phyloP scores from a whole-genome alignment of 805 yeast genomes.

The Cyberlindnera xylosilytica region DNA sequence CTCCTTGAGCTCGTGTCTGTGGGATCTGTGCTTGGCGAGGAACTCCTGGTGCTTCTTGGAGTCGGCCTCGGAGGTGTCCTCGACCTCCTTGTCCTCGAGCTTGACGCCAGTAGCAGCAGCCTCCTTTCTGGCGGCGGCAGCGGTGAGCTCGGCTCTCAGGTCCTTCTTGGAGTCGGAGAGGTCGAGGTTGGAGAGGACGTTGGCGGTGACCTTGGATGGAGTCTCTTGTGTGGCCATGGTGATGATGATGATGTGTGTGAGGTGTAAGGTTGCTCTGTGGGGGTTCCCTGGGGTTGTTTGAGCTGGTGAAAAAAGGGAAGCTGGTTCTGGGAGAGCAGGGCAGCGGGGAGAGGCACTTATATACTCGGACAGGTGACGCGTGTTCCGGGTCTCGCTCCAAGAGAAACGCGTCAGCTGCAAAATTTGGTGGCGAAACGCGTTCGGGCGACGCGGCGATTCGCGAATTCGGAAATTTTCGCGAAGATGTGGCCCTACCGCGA shows the following conservation, averaged over 20 bases:
- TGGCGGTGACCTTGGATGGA: slow-evolving; percentile 64
- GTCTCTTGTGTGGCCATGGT: slow-evolving; percentile 55
- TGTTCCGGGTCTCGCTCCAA: slow-evolving; percentile 1
- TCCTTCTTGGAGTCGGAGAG: slow-evolving; percentile 43
- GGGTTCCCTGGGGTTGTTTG: too few relatives aligned
- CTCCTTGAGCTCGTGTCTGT: slow-evolving; percentile 70
- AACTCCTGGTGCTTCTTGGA: slow-evolving; percentile 49
- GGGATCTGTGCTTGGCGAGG: slow-evolving; percentile 58
- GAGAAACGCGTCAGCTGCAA: too few relatives aligned
- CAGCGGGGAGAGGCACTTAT: not conserved
- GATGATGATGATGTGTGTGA: not conserved
- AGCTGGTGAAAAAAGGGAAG: too few relatives aligned
- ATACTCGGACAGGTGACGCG: not conserved
- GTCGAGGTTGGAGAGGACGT: slow-evolving; percentile 51
- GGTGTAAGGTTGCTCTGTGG: not conserved
- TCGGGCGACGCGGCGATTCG: too few relatives aligned
- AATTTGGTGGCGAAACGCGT: not conserved
- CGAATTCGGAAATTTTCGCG: too few relatives aligned
- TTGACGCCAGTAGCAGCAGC: slow-evolving; percentile 13
- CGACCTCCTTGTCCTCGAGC: slow-evolving; percentile 15
- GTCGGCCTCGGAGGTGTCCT: slow-evolving; percentile 23
- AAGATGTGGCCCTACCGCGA: not conserved
- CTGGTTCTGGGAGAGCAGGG: not conserved
- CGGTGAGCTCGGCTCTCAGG: slow-evolving; percentile 37
- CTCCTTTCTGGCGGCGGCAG: slow-evolving; percentile 40